Percentiles rank a stretch among this genome's conserved stretches.
Conservation (phyloP, 2,329 filamentous ascomycete species). For the Acrocalymma vagum region DNA sequence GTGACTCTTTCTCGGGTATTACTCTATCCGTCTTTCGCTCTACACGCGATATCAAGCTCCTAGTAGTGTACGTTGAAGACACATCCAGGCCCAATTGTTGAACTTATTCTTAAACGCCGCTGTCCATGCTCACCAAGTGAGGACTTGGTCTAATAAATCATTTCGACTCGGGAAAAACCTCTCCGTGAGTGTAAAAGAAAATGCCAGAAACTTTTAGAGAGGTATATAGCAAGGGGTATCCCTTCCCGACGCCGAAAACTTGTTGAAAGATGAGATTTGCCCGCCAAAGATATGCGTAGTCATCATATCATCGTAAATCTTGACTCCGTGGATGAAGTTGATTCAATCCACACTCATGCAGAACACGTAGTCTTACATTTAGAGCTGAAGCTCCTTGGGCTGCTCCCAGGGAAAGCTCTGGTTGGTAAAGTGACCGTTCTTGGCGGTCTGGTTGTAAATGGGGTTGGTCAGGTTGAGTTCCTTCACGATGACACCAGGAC, state of each 20-base stretch:
- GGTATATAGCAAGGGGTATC: constrained; percentile 41
- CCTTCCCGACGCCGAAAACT: constrained; percentile 48
- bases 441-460: constrained; percentile 98
- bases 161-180: constrained; percentile 40
- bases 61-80: constrained; percentile 41
- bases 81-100: constrained; percentile 35
- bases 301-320: constrained; percentile 44
- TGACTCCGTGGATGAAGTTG: constrained; percentile 48
- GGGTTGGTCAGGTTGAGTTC: constrained; percentile 94
- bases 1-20: too few species aligned
- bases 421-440: constrained; percentile 99
- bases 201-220: constrained; percentile 32
- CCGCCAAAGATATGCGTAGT: constrained; percentile 49
- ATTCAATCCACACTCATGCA: constrained; percentile 48
- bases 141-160: constrained; percentile 23
- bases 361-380: constrained; percentile 55
- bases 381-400: constrained; percentile 93
- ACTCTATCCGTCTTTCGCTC: too few species aligned
- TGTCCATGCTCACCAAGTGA: constrained; percentile 25
- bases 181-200: constrained; percentile 23
- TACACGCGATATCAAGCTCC: too few species aligned
- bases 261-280: constrained; percentile 50
- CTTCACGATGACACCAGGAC: constrained; percentile 97
- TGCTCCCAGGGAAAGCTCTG: constrained; percentile 98
- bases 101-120: constrained; percentile 28